Evolutionary conservation across 2,329 filamentous ascomycete species (phyloP).

Genomic region (Colletotrichum tofieldiae): DNA sequence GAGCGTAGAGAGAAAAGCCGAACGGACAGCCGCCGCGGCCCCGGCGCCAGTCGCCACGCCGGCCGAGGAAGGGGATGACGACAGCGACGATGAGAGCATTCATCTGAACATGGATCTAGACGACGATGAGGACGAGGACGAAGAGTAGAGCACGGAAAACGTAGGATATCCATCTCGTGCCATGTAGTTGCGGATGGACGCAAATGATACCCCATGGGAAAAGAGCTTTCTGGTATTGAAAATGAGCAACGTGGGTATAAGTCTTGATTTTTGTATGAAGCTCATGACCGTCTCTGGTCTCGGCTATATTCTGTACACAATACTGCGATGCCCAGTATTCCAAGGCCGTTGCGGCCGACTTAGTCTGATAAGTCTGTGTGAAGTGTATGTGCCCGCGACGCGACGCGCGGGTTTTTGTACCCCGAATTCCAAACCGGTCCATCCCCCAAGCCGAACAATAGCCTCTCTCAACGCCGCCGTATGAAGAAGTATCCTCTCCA

Average conservation of each 20-base stretch:
- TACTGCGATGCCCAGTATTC: slow-evolving; percentile 35
- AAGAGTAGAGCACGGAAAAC: slow-evolving; percentile 47
- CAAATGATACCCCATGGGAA: slow-evolving; percentile 34
- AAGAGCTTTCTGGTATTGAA: background rate
- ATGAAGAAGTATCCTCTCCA: slow-evolving; percentile 21
- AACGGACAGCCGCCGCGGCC: slow-evolving; percentile 10
- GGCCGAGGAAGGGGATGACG: slow-evolving; percentile 57
- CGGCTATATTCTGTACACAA: slow-evolving; percentile 36
- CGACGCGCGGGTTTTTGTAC: slow-evolving; percentile 14
- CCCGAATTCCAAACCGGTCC: slow-evolving; percentile 22
- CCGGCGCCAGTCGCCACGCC: slow-evolving; percentile 34
- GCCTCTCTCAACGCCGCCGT: slow-evolving; percentile 36
- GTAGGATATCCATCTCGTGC: slow-evolving; percentile 34
- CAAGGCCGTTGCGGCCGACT: slow-evolving; percentile 31
- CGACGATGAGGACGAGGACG: slow-evolving; percentile 60
- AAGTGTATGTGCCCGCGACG: slow-evolving; percentile 8
- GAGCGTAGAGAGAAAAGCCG: slow-evolving; percentile 36
- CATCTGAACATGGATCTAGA: slow-evolving; percentile 74
- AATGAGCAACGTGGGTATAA: slow-evolving; percentile 20
- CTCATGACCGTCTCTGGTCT: slow-evolving; percentile 23
- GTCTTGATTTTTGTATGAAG: slow-evolving; percentile 3
- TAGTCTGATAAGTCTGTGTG: slow-evolving; percentile 6
- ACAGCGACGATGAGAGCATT: slow-evolving; percentile 68
- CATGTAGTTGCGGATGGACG: slow-evolving; percentile 14
- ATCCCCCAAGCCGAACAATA: slow-evolving; percentile 6